Percentiles rank a stretch among this genome's conserved stretches.
These are phyloP conservation scores for Lentinula boryana DNA, from an alignment of 768 basidiomycete genomes.

Conservation along the genomic window DNA sequence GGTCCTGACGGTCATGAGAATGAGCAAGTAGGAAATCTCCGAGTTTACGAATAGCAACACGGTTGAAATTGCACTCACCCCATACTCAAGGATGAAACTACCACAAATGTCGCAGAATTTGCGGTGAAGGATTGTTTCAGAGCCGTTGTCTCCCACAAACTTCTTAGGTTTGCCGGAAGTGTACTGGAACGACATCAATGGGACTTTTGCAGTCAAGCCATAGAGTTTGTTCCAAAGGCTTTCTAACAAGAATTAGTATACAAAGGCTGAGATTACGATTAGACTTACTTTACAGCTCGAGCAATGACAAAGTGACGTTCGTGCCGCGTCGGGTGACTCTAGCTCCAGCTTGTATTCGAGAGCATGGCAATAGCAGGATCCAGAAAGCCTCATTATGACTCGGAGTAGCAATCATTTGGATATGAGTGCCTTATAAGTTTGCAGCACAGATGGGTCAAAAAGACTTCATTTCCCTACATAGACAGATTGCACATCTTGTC, in stretches of 20 bases:
- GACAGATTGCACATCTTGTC: no score
- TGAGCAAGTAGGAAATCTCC: neutral
- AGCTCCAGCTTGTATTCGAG: neutral
- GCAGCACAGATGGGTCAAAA: no score
- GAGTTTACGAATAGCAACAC: neutral
- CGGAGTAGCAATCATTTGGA: no score
- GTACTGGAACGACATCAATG: neutral
- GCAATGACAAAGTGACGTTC: neutral
- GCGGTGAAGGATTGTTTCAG: neutral
- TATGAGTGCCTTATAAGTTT: no score
- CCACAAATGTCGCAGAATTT: neutral
- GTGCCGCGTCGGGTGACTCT: neutral
- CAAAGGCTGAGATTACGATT: neutral
- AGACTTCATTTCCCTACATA: no score
- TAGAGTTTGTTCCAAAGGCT: no score
- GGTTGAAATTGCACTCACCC: neutral
- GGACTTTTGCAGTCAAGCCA: neutral
- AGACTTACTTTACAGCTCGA: neutral
- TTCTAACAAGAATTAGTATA: no score
- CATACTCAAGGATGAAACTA: neutral
- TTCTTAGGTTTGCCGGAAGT: neutral
- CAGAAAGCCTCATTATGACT: neutral
- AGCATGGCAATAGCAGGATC: neutral
- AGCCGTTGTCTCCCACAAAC: neutral
- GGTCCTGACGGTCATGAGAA: neutral